These are phyloP conservation scores for Penicillium malachiteum DNA, from an alignment of 495 filamentous ascomycete genomes.

Conservation along the genomic window DNA sequence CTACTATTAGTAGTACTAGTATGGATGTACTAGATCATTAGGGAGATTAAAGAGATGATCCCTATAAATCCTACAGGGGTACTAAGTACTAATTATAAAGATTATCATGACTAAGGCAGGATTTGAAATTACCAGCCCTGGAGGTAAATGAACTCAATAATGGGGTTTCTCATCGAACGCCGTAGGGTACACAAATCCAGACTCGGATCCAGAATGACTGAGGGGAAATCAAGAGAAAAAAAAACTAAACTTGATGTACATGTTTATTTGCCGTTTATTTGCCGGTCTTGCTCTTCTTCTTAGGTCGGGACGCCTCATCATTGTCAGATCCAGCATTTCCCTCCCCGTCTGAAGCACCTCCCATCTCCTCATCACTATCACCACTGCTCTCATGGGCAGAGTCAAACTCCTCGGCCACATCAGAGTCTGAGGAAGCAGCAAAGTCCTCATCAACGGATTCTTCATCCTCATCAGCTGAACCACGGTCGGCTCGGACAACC, in stretches of 20 bases:
- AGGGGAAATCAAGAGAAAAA: slow-evolving; percentile 11
- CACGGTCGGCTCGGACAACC: slow-evolving; percentile 66
- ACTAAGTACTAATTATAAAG: neutral
- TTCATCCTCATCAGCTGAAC: slow-evolving; percentile 92
- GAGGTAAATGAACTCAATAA: neutral
- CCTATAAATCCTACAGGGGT: neutral
- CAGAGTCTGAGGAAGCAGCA: slow-evolving; percentile 82
- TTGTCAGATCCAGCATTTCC: slow-evolving; percentile 53
- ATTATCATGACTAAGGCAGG: no score
- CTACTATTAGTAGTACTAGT: no score
- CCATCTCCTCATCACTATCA: slow-evolving; percentile 65
- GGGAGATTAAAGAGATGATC: neutral
- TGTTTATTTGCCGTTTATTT: slow-evolving; percentile 33
- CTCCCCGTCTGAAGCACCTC: slow-evolving; percentile 52
- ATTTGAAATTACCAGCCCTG: no score
- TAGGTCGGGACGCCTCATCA: slow-evolving; percentile 52
- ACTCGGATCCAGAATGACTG: neutral
- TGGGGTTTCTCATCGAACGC: neutral
- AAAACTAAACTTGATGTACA: slow-evolving; percentile 17
- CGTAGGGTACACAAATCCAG: neutral
- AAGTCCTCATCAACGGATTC: slow-evolving; percentile 97
- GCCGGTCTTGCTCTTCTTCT: slow-evolving; percentile 66
- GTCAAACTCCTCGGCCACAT: slow-evolving; percentile 96
- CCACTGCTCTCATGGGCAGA: slow-evolving; percentile 82
- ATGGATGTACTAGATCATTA: no score